Base-by-base conservation (phyloP, 1,284 basidiomycete genomes). In the Leccinum subspadiceum region DNA sequence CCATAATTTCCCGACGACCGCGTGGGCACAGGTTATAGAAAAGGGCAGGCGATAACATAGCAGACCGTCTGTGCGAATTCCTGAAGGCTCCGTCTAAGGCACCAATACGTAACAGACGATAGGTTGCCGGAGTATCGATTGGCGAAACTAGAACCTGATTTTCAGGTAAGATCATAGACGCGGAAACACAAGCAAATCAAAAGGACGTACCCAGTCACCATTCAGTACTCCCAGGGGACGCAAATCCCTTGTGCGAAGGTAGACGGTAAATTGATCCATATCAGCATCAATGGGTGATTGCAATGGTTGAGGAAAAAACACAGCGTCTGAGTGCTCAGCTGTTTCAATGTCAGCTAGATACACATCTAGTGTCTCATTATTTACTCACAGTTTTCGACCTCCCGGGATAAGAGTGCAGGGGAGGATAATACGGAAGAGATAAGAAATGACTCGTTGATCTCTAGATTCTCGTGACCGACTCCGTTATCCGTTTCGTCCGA, bases 171-270 rank as follows among this genome's bases (percentile, higher is more conserved):
- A 53, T 31, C 26, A 48, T 15, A 1, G 31, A 49, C 6, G 60
- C 50, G 49, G 26, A 61, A 58, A 56, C 9, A n/a, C n/a, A 12
- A 41, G 26, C 44, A 22, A 44, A 56, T 9, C 22, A 60, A 17
- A 46, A 52, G 56, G 7, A 70, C 87, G 66, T 68, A 93, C 94
- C 94, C 94, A 96, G 72, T 97, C 93, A 35, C 92, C 92, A 65
- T 87, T 87, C 64, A 96, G 84, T 4, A 92, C 76, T 0, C 94
- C 94, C 29, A 94, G 75, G 53, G 81, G 79, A 10, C 85, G 86
- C 15, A 98, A 78, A 56, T 92, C 88, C 17, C 78, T 71, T 2
- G 87, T 84, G 22, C 81, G 78, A 26, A 88, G 64, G 65, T 84
- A 88, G 0, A 90, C 63, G 2, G 83, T 81, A 51, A 71, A 76